Percentiles rank a stretch among this genome's conserved stretches.
These are phyloP conservation scores for Hylodesmum podocarpum DNA, from an alignment of 306 rosid species.

Conservation along the genomic window DNA sequence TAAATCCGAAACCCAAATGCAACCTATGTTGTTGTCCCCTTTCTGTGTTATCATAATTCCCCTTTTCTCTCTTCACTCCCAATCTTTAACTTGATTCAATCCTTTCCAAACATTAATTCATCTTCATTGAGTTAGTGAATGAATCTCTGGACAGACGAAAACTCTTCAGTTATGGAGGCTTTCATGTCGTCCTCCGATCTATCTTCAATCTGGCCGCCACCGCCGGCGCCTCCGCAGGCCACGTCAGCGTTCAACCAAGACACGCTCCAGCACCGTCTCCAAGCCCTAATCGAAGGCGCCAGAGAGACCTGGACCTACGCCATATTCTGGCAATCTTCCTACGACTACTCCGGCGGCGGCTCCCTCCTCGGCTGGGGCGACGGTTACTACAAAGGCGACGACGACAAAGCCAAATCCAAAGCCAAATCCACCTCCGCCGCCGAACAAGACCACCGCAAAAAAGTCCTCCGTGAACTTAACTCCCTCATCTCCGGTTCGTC, in stretches of 20 bases:
- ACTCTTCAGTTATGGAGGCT: conserved; percentile 87
- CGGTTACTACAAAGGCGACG: conserved; percentile 90
- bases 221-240: conserved; percentile 27
- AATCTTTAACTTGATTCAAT: too few species aligned
- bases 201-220: conserved; percentile 59
- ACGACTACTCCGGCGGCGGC: conserved; percentile 57
- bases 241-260: conserved; percentile 63
- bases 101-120: background rate
- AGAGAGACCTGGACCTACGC: conserved; percentile 87
- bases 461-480: conserved; percentile 80
- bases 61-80: background rate
- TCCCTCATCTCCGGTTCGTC: conserved; percentile 79
- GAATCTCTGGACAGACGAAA: conserved; percentile 91
- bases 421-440: conserved; percentile 45
- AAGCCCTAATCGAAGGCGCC: conserved; percentile 73
- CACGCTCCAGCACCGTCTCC: conserved; percentile 87
- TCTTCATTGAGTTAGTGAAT: conserved; percentile 7
- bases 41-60: background rate
- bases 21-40: background rate
- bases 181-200: conserved; percentile 79
- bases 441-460: conserved; percentile 83
- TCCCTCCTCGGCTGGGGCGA: conserved; percentile 90
- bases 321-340: conserved; percentile 92
- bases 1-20: conserved; percentile 39
- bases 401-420: conserved; percentile 50